Conservation (phyloP, 768 basidiomycete species). For the Coprinopsis sp. region DNA sequence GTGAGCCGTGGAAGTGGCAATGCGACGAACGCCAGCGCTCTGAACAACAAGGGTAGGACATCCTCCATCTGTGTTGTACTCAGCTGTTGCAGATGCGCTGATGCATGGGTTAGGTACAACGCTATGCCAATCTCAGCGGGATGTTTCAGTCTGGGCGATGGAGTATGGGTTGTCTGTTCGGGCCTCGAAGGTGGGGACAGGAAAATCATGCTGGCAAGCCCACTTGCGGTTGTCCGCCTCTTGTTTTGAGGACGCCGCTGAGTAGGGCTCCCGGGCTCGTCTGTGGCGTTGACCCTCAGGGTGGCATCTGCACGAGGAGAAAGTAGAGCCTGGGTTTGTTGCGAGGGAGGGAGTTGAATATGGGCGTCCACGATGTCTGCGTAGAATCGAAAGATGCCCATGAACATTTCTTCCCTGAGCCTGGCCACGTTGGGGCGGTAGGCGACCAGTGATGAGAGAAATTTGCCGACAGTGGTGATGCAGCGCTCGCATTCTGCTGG, state of each 20-base stretch:
- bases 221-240: constrained; percentile 19
- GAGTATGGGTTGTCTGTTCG: constrained; percentile 22
- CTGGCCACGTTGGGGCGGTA: constrained; percentile 52
- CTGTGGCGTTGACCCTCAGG: constrained; percentile 5
- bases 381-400: constrained; percentile 57
- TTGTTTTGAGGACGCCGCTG: constrained; percentile 7
- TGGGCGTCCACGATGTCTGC: constrained; percentile 52
- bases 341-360: constrained; percentile 30
- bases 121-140: constrained; percentile 61
- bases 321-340: not conserved
- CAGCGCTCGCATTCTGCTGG: constrained; percentile 56
- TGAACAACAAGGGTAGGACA: constrained; percentile 72
- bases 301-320: constrained; percentile 4
- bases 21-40: constrained; percentile 59
- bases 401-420: constrained; percentile 54
- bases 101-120: constrained; percentile 61
- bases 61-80: constrained; percentile 46
- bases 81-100: constrained; percentile 56
- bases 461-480: constrained; percentile 54
- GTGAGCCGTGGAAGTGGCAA: constrained; percentile 67
- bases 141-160: constrained; percentile 29
- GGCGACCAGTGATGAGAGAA: constrained; percentile 48
- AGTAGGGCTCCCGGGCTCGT: constrained; percentile 8
- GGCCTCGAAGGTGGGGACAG: constrained; percentile 49
- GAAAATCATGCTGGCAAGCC: constrained; percentile 59